These are phyloP conservation scores for Blastocystis sp. DNA, from an alignment of 352 stramenopile species.

Conservation along the genomic window DNA sequence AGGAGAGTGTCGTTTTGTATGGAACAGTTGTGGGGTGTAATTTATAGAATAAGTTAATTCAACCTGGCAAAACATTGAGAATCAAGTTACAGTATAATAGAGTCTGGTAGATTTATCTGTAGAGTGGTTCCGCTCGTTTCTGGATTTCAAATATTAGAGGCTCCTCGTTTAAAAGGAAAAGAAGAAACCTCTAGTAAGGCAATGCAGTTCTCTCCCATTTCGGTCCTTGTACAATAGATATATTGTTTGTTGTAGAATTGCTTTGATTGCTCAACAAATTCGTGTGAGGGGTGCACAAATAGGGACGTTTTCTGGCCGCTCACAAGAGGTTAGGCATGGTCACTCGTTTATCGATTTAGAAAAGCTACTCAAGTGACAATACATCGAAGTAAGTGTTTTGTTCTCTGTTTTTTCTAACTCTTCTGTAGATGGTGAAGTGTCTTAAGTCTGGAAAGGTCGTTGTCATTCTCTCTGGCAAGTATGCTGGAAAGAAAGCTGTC, in stretches of 20 bases:
- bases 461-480: conserved; percentile 62
- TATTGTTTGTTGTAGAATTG: conserved; percentile 2
- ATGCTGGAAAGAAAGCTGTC: conserved; percentile 64
- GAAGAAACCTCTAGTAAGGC: background rate
- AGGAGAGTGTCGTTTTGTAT: conserved; percentile 17
- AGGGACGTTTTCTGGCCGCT: background rate
- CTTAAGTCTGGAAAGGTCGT: conserved; percentile 64
- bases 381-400: background rate
- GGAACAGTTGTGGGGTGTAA: background rate
- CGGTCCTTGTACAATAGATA: conserved; percentile 35
- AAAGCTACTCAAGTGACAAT: conserved; percentile 54
- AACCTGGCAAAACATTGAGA: background rate
- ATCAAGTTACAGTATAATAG: background rate
- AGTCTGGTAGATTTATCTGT: background rate
- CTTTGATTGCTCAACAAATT: background rate
- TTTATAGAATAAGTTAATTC: conserved; percentile 31
- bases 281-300: background rate
- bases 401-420: background rate
- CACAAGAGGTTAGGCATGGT: background rate
- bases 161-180: background rate
- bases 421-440: conserved; percentile 59
- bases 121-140: background rate
- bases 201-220: background rate
- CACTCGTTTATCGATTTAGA: background rate
- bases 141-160: background rate